These are phyloP conservation scores for Pascua sp. DNA, from an alignment of 1,284 basidiomycete species.

Conservation along the genomic window DNA sequence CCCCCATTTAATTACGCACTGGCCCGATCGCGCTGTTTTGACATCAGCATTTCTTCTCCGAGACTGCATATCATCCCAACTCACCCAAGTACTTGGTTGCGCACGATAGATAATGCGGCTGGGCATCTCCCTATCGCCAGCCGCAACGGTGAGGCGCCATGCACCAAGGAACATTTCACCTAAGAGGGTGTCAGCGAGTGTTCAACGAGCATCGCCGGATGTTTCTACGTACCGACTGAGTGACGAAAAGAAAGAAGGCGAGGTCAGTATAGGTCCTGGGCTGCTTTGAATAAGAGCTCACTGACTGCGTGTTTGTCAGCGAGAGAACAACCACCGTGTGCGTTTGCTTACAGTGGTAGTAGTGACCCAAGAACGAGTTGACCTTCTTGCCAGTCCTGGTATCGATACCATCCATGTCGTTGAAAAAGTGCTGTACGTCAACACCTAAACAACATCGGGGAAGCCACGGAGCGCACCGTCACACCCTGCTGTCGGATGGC, in stretches of 20 bases:
- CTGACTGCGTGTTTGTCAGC: slow-evolving; percentile 17
- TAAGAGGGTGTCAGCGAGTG: background rate
- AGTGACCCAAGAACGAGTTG: slow-evolving; percentile 27
- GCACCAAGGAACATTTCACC: slow-evolving; percentile 36
- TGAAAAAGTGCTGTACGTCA: slow-evolving; percentile 15
- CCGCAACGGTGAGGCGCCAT: slow-evolving; percentile 27
- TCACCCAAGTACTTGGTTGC: slow-evolving; percentile 21
- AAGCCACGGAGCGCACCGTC: slow-evolving; percentile 10
- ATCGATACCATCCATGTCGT: slow-evolving; percentile 5
- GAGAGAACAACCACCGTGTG: background rate
- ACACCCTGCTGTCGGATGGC: slow-evolving; percentile 24
- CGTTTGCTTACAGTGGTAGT: slow-evolving; percentile 31
- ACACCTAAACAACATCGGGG: background rate
- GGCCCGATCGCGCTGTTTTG: slow-evolving; percentile 4
- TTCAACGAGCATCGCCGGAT: background rate
- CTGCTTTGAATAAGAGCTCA: slow-evolving; percentile 5
- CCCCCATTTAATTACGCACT: background rate
- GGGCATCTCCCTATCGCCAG: slow-evolving; percentile 26
- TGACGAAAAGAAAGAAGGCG: background rate
- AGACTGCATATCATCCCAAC: slow-evolving; percentile 27
- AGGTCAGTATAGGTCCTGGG: background rate
- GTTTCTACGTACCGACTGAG: background rate
- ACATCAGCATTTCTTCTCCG: background rate
- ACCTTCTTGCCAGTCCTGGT: background rate
- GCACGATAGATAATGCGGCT: slow-evolving; percentile 28